These are phyloP conservation scores for Rhodomyrtus tomentosa DNA, from an alignment of 345 rosid genomes.

Conservation along the genomic window DNA sequence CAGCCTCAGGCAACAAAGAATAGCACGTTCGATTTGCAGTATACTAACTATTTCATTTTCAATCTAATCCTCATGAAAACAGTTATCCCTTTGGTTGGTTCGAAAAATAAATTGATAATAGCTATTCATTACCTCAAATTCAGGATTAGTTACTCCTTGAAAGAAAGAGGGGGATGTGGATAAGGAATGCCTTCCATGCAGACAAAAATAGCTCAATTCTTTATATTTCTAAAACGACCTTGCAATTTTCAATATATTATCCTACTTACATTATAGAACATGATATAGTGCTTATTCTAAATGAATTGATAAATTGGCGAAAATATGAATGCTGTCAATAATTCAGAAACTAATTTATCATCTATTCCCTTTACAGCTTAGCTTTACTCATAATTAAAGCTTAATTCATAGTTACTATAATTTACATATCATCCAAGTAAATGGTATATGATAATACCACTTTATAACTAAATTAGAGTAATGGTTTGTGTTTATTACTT, in stretches of 20 bases:
- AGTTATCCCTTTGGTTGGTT: not conserved
- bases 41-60: not conserved
- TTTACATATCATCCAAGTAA: not conserved
- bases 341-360: not conserved
- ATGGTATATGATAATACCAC: not conserved
- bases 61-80: not conserved
- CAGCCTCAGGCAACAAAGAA: not conserved
- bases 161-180: not conserved
- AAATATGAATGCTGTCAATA: not conserved
- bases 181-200: not conserved
- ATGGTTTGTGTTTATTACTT: not conserved
- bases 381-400: not conserved
- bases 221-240: not conserved
- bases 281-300: not conserved
- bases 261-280: not conserved
- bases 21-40: not conserved
- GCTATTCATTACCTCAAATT: not conserved
- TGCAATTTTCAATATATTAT: not conserved
- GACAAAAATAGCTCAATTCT: not conserved
- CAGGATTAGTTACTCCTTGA: not conserved
- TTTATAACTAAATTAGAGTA: not conserved
- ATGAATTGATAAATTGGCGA: not conserved
- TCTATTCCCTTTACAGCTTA: not conserved
- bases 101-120: not conserved
- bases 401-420: not conserved